A percentile compares a stretch with the other conserved stretches of the same genome.
These are phyloP conservation scores for Draba incana DNA, from an alignment of 345 rosid genomes.

Conservation along the genomic window DNA sequence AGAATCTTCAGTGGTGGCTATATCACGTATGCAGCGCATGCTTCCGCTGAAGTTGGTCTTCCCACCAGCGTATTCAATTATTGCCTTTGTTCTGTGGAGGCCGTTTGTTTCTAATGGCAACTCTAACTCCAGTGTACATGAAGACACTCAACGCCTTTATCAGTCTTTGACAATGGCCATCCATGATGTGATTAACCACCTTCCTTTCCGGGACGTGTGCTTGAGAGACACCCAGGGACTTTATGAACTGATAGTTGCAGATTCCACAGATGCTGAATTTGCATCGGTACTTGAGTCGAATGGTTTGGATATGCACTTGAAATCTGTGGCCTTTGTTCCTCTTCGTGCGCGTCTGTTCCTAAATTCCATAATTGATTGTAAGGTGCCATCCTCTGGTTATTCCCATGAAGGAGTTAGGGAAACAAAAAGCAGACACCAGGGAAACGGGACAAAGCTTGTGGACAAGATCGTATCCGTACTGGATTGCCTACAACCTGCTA, in stretches of 20 bases:
- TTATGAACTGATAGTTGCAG: constrained; percentile 84
- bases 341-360: constrained; percentile 92
- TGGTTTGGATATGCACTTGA: constrained; percentile 70
- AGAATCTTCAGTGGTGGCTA: constrained; percentile 80
- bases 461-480: constrained; percentile 81
- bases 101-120: constrained; percentile 58
- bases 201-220: constrained; percentile 90
- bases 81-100: constrained; percentile 84
- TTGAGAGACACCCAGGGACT: constrained; percentile 80
- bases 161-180: constrained; percentile 78
- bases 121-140: constrained; percentile 56
- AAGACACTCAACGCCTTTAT: constrained; percentile 78
- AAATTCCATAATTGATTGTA: constrained; percentile 82
- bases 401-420: constrained; percentile 64
- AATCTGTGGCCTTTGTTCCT: constrained; percentile 78
- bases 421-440: constrained; percentile 53
- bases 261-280: constrained; percentile 85
- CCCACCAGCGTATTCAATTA: constrained; percentile 87
- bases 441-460: constrained; percentile 67
- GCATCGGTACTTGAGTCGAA: constrained; percentile 68
- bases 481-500: constrained; percentile 92
- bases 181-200: constrained; percentile 77
- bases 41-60: constrained; percentile 86
- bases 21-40: constrained; percentile 92
- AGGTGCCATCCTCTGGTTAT: constrained; percentile 55